Evolutionary conservation across 257 asterid species (phyloP), one percentile per base, ranked within the genome.

Genomic region (Nicotiana knightiana): DNA sequence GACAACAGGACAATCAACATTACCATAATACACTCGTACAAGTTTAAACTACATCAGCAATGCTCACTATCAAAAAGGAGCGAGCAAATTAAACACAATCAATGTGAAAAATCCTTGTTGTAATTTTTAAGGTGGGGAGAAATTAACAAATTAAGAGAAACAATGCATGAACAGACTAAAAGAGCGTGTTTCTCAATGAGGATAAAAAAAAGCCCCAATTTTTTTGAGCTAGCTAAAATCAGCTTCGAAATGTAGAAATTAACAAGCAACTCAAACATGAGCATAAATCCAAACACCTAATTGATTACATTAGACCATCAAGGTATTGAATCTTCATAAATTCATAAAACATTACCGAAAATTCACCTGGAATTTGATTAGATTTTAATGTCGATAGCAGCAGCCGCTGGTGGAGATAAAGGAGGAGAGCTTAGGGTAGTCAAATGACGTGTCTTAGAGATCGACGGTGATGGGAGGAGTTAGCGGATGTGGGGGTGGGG

Each of bases 151-250:
- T 39, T 68, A 39, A 68, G 33, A n/a, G 3, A 70, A 43, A 13
- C 13, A 70, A 70, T 39, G 13, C 37, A n/a, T 43, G 59, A 70
- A 70, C 33, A 39, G 5, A n/a, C 18, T 37, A n/a, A 68, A 39
- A n/a, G 6, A 6, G 18, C 10, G 11, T 37, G 57, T 68, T 68
- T 68, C 61, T 71, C 79, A 26, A 59, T 71, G 54, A 71, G 35
- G 37, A 1, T 24, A 71, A 57, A 11, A 58, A 71, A 51, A 71
- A 75, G 80, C 43, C 80, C 80, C 62, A 75, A 75, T 51, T 75
- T 75, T 61, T 75, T 7, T 3, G 24, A 51, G 80, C 80, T 51
- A 24, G 16, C 48, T 43, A 53, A 53, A 53, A 53, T 53, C 16
- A 53, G 17, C 57, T 3, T 51, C 16, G 57, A 71, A 71, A 71